Evolutionary conservation across 1,139 yeast genomes (phyloP).

Genomic region (Candida glucosophila): DNA sequence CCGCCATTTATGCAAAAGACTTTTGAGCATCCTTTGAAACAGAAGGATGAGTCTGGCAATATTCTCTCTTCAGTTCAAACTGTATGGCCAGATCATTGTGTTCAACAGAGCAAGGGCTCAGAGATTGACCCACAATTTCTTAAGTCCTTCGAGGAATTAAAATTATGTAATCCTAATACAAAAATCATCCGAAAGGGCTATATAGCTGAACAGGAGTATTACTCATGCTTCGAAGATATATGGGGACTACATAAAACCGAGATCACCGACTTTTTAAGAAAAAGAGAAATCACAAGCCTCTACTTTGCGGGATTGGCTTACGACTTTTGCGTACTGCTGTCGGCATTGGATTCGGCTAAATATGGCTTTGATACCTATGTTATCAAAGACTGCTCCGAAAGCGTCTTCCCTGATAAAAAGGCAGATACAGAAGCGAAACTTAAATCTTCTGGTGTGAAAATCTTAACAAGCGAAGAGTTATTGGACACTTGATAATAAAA

Average conservation of each 20-base stretch:
- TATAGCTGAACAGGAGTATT: conserved; percentile 67
- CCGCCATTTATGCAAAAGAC: conserved; percentile 44
- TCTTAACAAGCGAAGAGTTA: conserved; percentile 8
- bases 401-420: conserved; percentile 26
- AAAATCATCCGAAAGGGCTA: conserved; percentile 61
- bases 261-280: conserved; percentile 38
- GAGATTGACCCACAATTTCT: conserved; percentile 43
- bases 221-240: conserved; percentile 79
- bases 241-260: conserved; percentile 73
- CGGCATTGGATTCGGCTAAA: conserved; percentile 59
- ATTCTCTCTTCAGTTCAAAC: conserved; percentile 27
- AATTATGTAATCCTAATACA: conserved; percentile 18
- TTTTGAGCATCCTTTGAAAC: conserved; percentile 45
- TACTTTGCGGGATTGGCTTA: conserved; percentile 76
- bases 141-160: conserved; percentile 14
- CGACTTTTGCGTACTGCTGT: conserved; percentile 75
- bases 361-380: conserved; percentile 60
- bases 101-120: conserved; percentile 63
- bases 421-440: conserved; percentile 21
- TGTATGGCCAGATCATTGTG: conserved; percentile 91
- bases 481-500: neutral
- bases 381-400: conserved; percentile 38
- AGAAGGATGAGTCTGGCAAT: conserved; percentile 17
- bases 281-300: conserved; percentile 46
- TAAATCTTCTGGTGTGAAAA: conserved; percentile 17